A percentile compares a stretch with the other conserved stretches of the same genome.
These are phyloP conservation scores for Phytophthora multivora DNA, from an alignment of 352 stramenopile genomes.

Conservation along the genomic window DNA sequence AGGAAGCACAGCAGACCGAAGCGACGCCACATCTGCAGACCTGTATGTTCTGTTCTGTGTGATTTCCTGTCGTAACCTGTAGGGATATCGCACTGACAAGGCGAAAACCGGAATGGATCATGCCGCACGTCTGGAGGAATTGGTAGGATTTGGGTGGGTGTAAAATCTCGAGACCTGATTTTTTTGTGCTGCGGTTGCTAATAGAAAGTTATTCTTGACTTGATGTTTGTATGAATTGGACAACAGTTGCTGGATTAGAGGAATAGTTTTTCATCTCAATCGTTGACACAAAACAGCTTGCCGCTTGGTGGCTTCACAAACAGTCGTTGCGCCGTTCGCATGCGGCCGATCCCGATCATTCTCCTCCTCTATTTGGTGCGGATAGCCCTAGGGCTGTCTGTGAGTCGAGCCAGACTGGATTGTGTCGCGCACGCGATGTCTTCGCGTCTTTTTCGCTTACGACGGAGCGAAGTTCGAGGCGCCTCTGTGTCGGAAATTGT, in stretches of 20 bases:
- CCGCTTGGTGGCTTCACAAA: neutral
- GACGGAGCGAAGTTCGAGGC: neutral
- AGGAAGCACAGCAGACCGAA: constrained; percentile 6
- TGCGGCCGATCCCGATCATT: constrained; percentile 21
- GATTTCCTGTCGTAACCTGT: neutral
- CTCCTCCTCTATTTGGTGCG: constrained; percentile 7
- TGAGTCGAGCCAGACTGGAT: constrained; percentile 4
- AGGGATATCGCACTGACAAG: constrained; percentile 6
- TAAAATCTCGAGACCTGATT: constrained; percentile 21
- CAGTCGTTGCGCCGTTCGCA: neutral
- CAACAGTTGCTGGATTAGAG: neutral
- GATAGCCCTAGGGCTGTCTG: neutral
- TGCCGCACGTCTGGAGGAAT: neutral
- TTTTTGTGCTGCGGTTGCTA: constrained; percentile 12
- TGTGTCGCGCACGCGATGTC: neutral
- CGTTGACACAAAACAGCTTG: neutral
- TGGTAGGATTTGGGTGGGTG: constrained; percentile 8
- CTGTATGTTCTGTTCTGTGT: neutral
- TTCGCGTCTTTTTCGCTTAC: neutral
- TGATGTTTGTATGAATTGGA: neutral
- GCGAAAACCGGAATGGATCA: constrained; percentile 17
- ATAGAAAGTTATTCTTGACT: neutral
- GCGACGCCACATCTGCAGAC: constrained; percentile 5
- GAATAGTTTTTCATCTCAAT: neutral
- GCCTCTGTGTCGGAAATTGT: constrained; percentile 2